Evolutionary conservation across 768 basidiomycete species (phyloP).

Genomic region (button mushroom (Agaricus bisporus)): DNA sequence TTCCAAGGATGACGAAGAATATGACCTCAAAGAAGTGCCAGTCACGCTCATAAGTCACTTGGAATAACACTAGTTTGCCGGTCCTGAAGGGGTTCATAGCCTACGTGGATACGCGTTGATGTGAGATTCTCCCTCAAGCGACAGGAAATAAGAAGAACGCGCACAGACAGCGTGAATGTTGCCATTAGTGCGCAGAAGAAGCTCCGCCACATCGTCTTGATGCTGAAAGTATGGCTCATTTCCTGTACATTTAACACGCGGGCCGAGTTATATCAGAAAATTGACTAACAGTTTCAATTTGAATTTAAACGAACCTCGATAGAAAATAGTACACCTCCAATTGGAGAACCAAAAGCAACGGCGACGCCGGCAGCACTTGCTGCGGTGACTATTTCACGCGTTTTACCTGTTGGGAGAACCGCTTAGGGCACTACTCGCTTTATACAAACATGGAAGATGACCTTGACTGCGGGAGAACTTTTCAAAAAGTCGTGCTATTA

Average conservation of each 20-base stretch:
- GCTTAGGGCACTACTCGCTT: constrained; percentile 14
- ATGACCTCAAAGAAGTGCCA: constrained; percentile 99
- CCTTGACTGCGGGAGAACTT: constrained; percentile 87
- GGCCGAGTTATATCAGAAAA: neutral
- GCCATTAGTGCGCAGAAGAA: constrained; percentile 97
- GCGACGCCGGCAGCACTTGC: constrained; percentile 98
- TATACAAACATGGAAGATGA: constrained; percentile 20
- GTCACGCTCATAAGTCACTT: constrained; percentile 93
- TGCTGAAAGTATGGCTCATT: constrained; percentile 97
- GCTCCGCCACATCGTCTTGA: constrained; percentile 98
- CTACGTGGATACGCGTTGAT: constrained; percentile 29
- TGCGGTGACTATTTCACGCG: constrained; percentile 89
- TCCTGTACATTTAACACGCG: constrained; percentile 45
- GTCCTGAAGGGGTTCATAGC: constrained; percentile 98
- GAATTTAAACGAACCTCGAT: constrained; percentile 62
- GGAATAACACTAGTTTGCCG: constrained; percentile 95
- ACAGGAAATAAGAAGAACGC: constrained; percentile 25
- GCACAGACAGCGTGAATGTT: constrained; percentile 89
- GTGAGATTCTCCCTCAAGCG: neutral
- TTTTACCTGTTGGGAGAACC: constrained; percentile 45
- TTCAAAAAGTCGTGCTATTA: constrained; percentile 80
- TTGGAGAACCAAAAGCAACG: constrained; percentile 97
- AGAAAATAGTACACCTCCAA: constrained; percentile 95
- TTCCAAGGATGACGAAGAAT: constrained; percentile 90
- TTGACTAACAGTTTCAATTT: neutral